Evolutionary conservation across 306 rosid genomes (phyloP).

Genomic region (Coriaria nepalensis): DNA sequence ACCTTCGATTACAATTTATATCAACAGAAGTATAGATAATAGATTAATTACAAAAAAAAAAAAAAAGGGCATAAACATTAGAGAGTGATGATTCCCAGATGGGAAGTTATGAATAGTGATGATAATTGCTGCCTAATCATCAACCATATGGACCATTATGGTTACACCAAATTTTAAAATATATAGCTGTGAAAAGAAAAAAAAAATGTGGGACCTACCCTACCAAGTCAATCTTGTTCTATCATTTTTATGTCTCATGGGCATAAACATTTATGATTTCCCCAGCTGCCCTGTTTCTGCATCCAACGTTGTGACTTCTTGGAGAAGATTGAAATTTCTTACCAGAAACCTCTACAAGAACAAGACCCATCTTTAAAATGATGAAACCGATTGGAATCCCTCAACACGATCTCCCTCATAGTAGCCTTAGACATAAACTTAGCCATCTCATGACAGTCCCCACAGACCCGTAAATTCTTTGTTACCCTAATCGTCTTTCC

Average conservation of each 20-base stretch:
- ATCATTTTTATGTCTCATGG: no score
- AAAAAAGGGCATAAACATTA: constrained; percentile 16
- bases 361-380: constrained; percentile 51
- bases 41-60: not conserved
- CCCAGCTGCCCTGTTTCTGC: no score
- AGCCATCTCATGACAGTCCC: constrained; percentile 69
- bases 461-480: constrained; percentile 61
- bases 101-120: constrained; percentile 21
- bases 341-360: constrained; percentile 69
- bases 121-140: not conserved
- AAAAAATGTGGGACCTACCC: no score
- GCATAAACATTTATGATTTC: no score
- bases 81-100: constrained; percentile 23
- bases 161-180: constrained; percentile 15
- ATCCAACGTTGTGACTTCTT: not conserved
- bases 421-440: constrained; percentile 47
- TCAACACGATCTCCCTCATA: constrained; percentile 43
- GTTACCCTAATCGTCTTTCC: constrained; percentile 48
- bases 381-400: constrained; percentile 69
- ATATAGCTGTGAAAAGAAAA: no score
- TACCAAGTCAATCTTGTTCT: no score
- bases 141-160: not conserved
- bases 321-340: not conserved
- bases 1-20: no score
- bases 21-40: no score